Conservation (phyloP, 768 basidiomycete genomes). For the Xanthoconium stramineum region DNA sequence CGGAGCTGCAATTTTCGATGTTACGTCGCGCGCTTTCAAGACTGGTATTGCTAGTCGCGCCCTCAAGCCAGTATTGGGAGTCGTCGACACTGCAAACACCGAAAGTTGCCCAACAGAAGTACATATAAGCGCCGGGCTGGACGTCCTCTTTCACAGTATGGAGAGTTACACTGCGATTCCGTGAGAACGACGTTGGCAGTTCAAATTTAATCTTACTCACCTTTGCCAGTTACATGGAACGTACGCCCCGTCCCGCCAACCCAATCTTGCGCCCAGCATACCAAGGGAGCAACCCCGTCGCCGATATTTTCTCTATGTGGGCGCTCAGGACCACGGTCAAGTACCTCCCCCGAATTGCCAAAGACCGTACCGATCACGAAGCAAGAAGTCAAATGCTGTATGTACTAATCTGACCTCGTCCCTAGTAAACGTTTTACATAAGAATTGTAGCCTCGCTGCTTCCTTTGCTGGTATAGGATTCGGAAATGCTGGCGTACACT, state of each 20-base stretch:
- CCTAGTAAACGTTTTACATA: not conserved
- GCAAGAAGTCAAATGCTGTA: conserved; percentile 92
- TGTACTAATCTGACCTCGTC: conserved; percentile 16
- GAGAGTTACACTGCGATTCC: conserved; percentile 95
- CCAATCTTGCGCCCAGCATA: conserved; percentile 90
- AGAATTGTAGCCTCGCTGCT: conserved; percentile 64
- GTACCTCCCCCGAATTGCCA: conserved; percentile 83
- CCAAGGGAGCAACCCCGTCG: conserved; percentile 91
- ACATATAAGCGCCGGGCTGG: conserved; percentile 92
- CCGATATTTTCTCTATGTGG: conserved; percentile 96
- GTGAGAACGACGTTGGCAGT: conserved; percentile 40
- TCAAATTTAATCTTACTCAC: conserved; percentile 3
- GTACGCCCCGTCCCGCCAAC: conserved; percentile 84
- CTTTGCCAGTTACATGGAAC: conserved; percentile 72
- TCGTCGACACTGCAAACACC: conserved; percentile 88
- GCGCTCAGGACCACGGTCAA: conserved; percentile 86
- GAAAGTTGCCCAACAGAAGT: conserved; percentile 88
- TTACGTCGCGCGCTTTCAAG: conserved; percentile 90
- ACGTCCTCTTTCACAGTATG: conserved; percentile 94
- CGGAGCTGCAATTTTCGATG: conserved; percentile 90
- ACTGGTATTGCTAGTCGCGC: conserved; percentile 94
- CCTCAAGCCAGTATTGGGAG: conserved; percentile 83
- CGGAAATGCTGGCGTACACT: conserved; percentile 88
- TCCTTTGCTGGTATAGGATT: conserved; percentile 96
- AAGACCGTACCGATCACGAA: conserved; percentile 73